Evolutionary conservation across 2,329 filamentous ascomycete species (phyloP), one percentile per base, ranked within the genome.

Genomic region (Talaromyces sp.): DNA sequence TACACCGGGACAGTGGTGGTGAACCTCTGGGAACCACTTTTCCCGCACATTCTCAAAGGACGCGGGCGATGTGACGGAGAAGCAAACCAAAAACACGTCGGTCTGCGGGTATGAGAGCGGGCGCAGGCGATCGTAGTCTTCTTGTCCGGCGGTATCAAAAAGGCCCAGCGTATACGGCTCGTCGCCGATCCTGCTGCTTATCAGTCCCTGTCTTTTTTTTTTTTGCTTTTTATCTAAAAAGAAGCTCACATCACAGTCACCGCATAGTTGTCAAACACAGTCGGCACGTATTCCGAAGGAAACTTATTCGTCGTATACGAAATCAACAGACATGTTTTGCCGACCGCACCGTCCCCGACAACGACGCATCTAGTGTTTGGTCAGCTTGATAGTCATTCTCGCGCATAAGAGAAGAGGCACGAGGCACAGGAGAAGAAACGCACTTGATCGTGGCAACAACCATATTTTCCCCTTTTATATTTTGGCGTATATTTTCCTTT

Each of bases 221-320:
- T n/a, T n/a, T n/a, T n/a, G n/a, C n/a, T n/a, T n/a, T n/a, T 28
- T 31, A 54, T 16, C 18, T 53, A 62, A 44, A 52, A 65, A 42
- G 40, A 14, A 61, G 89, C 92, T 88, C 85, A 97, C 95, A 99
- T 99, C 69, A 99, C 95, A 68, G 95, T 99, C 76, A 99, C 95
- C 62, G 95, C 95, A 85, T 99, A 99, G 82, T 99, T 99, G 80
- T 99, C 95, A 79, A 99, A 99, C 67, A 99, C 95, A 33, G 95
- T 99, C 58, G 95, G 95, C 63, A 99, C 95, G 79, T 99, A 99
- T 93, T 99, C 95, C 72, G 93, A 97, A 40, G 95, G 95, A 79
- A 99, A 99, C 74, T 98, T 98, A 85, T 99, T 99, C 67, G 95
- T 99, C 67, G 95, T 99, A 81, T 99, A 99, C 77, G 92, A 96